phyloP scores from a whole-genome alignment of 148 eudicot genomes.

The Pouteria glomerata region DNA sequence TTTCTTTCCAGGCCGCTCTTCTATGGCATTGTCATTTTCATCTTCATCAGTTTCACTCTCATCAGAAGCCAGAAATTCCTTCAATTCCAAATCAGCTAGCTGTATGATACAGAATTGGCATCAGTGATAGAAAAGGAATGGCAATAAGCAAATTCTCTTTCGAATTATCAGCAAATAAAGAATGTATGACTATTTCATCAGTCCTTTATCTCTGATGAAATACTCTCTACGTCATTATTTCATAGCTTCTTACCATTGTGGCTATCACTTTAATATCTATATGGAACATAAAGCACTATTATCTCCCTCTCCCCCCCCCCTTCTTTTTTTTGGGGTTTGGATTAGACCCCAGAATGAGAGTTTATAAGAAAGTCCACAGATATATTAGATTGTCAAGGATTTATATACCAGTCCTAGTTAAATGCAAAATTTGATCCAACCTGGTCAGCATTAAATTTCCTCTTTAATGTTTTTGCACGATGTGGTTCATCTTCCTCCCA shows the following conservation, averaged over 20 bases:
- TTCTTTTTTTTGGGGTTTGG: too few relatives aligned
- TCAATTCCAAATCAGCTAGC: conserved; percentile 68
- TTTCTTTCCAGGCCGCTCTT: conserved; percentile 29
- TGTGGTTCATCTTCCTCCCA: conserved; percentile 99
- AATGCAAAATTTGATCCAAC: conserved; percentile 21
- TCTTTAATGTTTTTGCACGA: conserved; percentile 60
- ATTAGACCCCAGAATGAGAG: neutral
- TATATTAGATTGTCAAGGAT: neutral
- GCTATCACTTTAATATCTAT: neutral
- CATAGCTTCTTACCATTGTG: neutral
- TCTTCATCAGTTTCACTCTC: conserved; percentile 71
- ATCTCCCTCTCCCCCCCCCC: too few relatives aligned
- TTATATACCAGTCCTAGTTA: neutral
- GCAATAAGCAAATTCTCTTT: neutral
- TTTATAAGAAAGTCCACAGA: neutral
- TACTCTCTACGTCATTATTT: neutral
- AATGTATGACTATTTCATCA: neutral
- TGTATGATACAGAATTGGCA: conserved; percentile 11
- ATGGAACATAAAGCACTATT: too few relatives aligned
- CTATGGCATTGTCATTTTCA: conserved; percentile 26
- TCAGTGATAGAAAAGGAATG: neutral
- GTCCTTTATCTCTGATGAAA: neutral
- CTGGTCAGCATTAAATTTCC: conserved; percentile 66
- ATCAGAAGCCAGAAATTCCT: conserved; percentile 81
- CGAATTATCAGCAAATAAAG: neutral